Evolutionary conservation across 1,284 basidiomycete species (phyloP), one percentile per base, ranked within the genome.

Genomic region (Farysia itapuensis): DNA sequence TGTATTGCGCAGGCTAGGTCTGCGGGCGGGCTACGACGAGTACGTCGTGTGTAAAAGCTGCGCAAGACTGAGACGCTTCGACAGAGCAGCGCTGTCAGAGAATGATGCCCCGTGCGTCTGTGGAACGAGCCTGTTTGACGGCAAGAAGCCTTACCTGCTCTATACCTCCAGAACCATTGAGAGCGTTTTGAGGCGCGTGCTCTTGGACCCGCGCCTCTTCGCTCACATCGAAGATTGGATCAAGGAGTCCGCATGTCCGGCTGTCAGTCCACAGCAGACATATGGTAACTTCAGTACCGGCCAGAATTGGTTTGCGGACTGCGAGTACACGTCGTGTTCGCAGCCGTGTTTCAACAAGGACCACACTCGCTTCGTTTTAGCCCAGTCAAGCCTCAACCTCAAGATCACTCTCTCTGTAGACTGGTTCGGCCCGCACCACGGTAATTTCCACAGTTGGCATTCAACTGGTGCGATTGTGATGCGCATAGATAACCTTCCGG

Each of bases 361-460:
- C 25, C 25, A 28, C 25, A 9, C 25, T n/a, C 9, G 9, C 25
- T 28, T 28, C n/a, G 25, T 28, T 28, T 9, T 9, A 9, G 25
- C 9, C 25, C 9, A 28, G 9, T 9, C 9, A 9, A 28, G 25
- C 25, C 9, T 28, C 25, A 28, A 28, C 25, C 25, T 43, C 42
- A 43, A 43, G 42, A 18, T 43, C 35, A 43, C 35, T 18, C 35
- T 43, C 14, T 43, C 21, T 5, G 28, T 43, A 5, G 35, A 43
- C 25, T 43, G 42, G 42, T 43, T 43, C 16, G 21, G 34, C 3
- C 22, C 28, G 12, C 21, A 21, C 42, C 35, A 43, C 20, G 42
- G 42, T 1, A 9, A 18, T 4, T 37, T 21, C 19, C 15, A 9
- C 6, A 21, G 24, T 1, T 36, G 21, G 20, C 35, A 43, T 26